Evolutionary conservation across 306 rosid genomes (phyloP).

Genomic region (Quercus parvula): DNA sequence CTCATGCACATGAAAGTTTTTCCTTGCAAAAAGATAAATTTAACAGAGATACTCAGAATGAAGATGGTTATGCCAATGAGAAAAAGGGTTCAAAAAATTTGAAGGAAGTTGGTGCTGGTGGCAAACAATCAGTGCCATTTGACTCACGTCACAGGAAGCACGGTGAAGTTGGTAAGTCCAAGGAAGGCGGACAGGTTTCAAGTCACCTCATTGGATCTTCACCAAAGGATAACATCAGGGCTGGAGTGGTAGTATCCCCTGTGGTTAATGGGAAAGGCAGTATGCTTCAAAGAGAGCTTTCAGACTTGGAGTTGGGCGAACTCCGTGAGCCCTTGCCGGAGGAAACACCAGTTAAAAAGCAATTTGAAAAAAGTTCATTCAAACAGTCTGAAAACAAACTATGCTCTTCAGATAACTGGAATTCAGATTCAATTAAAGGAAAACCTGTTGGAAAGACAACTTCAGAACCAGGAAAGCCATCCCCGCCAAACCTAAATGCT

Average conservation of each 20-base stretch:
- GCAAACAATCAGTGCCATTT: constrained; percentile 40
- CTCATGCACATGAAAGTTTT: constrained; percentile 41
- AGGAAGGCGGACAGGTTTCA: constrained; percentile 50
- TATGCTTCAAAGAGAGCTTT: constrained; percentile 78
- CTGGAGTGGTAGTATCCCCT: constrained; percentile 52
- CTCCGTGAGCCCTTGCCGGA: constrained; percentile 84
- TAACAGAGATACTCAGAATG: constrained; percentile 48
- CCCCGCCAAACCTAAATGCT: constrained; percentile 45
- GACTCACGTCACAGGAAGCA: constrained; percentile 58
- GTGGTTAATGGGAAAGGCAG: constrained; percentile 57
- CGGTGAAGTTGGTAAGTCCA: constrained; percentile 53
- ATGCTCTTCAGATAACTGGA: constrained; percentile 50
- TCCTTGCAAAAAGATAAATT: constrained; percentile 45
- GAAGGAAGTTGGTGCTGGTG: constrained; percentile 56
- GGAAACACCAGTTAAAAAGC: constrained; percentile 52
- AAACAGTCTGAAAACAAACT: constrained; percentile 56
- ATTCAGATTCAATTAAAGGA: constrained; percentile 52
- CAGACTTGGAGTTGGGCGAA: constrained; percentile 96
- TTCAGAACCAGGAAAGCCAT: constrained; percentile 50
- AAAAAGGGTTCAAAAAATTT: constrained; percentile 55
- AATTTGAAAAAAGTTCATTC: constrained; percentile 71
- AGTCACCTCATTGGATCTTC: constrained; percentile 44
- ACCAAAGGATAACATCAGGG: constrained; percentile 44
- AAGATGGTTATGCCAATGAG: constrained; percentile 43
- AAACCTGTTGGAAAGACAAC: constrained; percentile 48